Conservation (phyloP, 371 early-diverging fungal species). For the Actinomucor elegans region DNA sequence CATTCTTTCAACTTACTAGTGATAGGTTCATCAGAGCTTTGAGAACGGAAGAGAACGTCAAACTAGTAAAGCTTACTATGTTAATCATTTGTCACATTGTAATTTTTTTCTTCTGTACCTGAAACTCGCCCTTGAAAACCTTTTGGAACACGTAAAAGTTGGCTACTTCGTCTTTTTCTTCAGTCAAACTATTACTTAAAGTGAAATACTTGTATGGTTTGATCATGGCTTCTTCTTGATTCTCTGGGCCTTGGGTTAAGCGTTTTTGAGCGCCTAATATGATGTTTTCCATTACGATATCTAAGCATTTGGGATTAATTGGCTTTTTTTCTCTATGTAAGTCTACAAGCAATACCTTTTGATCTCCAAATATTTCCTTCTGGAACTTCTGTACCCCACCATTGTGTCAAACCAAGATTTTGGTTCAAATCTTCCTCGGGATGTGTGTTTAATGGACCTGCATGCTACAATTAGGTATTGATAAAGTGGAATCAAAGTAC, state of each 20-base stretch:
- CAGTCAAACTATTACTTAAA: slow-evolving; percentile 31
- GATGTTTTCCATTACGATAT: slow-evolving; percentile 27
- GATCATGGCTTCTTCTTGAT: slow-evolving; percentile 24
- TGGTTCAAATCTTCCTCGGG: slow-evolving; percentile 23
- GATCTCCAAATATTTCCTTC: slow-evolving; percentile 49
- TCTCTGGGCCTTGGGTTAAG: not conserved
- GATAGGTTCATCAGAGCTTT: slow-evolving; percentile 28
- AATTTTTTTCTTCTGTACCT: no score
- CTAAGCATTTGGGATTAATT: slow-evolving; percentile 4
- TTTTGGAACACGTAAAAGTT: slow-evolving; percentile 61
- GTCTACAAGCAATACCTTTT: slow-evolving; percentile 36
- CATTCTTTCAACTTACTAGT: slow-evolving; percentile 27
- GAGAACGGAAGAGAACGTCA: slow-evolving; percentile 59
- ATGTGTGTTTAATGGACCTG: slow-evolving; percentile 31
- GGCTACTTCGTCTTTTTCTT: slow-evolving; percentile 43
- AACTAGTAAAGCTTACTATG: slow-evolving; percentile 37
- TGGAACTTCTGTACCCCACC: slow-evolving; percentile 41
- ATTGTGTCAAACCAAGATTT: slow-evolving; percentile 47
- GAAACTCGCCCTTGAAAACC: slow-evolving; percentile 55
- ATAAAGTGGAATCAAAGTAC: no score
- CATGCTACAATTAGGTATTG: not conserved
- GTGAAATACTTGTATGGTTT: slow-evolving; percentile 37
- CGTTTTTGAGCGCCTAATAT: slow-evolving; percentile 22
- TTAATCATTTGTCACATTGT: no score
- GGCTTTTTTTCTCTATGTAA: no score